These are phyloP conservation scores for Tilletia horrida DNA, from an alignment of 1,284 basidiomycete species.

Conservation along the genomic window DNA sequence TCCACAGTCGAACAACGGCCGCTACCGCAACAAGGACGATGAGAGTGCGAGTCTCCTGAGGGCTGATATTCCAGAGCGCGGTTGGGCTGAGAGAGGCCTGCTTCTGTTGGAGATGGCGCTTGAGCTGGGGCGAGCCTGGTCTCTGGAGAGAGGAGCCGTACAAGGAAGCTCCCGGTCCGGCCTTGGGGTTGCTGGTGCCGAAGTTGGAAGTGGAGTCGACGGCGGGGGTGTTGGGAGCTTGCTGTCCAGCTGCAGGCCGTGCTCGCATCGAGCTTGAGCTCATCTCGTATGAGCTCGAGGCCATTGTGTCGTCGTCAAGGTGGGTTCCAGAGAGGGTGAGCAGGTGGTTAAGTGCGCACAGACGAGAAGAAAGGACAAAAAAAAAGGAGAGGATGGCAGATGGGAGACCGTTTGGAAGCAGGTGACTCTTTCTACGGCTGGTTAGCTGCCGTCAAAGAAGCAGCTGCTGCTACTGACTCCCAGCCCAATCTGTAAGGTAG, in stretches of 20 bases:
- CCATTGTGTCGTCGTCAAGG: neutral
- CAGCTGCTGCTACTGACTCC: too few species aligned
- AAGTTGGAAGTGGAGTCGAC: neutral
- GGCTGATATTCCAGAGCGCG: conserved; percentile 10
- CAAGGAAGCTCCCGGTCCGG: neutral
- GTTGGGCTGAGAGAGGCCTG: neutral
- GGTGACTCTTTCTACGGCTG: too few species aligned
- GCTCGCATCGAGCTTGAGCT: conserved; percentile 7
- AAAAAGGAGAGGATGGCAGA: neutral
- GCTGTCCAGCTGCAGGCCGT: neutral
- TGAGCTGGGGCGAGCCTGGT: conserved; percentile 18
- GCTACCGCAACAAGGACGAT: conserved; percentile 9
- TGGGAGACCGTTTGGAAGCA: too few species aligned
- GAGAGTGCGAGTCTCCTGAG: neutral
- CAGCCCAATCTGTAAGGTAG: too few species aligned
- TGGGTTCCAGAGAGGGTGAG: too few species aligned
- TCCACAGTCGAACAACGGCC: conserved; percentile 12
- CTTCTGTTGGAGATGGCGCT: conserved; percentile 15
- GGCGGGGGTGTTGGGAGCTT: neutral
- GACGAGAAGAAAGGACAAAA: neutral
- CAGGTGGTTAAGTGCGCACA: neutral
- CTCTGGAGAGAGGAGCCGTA: neutral
- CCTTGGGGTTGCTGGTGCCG: neutral
- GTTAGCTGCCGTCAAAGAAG: too few species aligned
- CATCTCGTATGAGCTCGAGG: conserved; percentile 11